Percentiles rank a stretch among this genome's conserved stretches.
phyloP scores from a whole-genome alignment of 345 rosid species.

The Salix dunnii region DNA sequence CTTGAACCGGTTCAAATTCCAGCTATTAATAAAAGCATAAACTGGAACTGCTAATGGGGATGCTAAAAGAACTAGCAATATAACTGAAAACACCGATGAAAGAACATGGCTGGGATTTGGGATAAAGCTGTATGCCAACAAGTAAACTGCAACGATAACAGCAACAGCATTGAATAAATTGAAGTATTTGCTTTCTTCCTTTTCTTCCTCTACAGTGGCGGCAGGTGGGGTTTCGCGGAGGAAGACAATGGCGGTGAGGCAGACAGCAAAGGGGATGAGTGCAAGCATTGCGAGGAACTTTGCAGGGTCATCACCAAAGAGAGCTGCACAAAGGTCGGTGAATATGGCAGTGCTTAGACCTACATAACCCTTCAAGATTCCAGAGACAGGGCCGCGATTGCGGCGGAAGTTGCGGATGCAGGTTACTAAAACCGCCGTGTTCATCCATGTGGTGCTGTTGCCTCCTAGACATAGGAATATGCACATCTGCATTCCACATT shows the following conservation, averaged over 20 bases:
- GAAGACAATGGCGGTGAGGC: slow-evolving; percentile 72
- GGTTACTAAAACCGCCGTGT: slow-evolving; percentile 84
- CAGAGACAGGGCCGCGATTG: slow-evolving; percentile 89
- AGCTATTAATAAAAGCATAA: slow-evolving; percentile 37
- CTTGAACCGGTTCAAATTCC: slow-evolving; percentile 19
- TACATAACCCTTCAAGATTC: slow-evolving; percentile 85
- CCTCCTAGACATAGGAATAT: slow-evolving; percentile 88
- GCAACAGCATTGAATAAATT: slow-evolving; percentile 56
- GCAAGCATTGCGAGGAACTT: slow-evolving; percentile 66
- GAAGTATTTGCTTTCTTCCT: slow-evolving; percentile 69
- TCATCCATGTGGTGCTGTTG: slow-evolving; percentile 98
- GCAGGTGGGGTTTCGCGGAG: slow-evolving; percentile 77
- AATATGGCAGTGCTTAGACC: slow-evolving; percentile 91
- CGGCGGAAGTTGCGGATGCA: slow-evolving; percentile 85
- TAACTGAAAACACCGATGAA: slow-evolving; percentile 38
- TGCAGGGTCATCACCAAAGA: slow-evolving; percentile 62
- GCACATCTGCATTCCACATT: slow-evolving; percentile 48
- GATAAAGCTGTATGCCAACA: slow-evolving; percentile 59
- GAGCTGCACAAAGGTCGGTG: slow-evolving; percentile 79
- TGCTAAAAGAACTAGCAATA: slow-evolving; percentile 55
- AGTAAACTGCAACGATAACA: slow-evolving; percentile 67
- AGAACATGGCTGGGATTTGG: slow-evolving; percentile 36
- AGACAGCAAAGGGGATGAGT: slow-evolving; percentile 64
- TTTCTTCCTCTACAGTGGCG: slow-evolving; percentile 38
- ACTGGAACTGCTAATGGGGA: slow-evolving; percentile 64